phyloP scores from a whole-genome alignment of 352 stramenopile species.

The Phytophthora pseudosyringae region DNA sequence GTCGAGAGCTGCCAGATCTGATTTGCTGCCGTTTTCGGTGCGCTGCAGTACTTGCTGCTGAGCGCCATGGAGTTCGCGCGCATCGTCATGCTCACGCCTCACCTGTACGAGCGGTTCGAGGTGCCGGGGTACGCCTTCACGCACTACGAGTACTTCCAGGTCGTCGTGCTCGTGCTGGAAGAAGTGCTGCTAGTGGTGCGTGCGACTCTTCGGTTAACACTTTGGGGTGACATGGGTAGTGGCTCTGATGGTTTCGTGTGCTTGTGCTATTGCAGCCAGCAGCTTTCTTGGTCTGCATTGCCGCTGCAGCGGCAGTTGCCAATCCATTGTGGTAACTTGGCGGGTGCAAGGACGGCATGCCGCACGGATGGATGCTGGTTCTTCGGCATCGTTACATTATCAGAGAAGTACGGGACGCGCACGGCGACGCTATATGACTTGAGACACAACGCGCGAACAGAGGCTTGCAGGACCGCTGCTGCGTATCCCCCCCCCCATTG shows the following conservation, averaged over 20 bases:
- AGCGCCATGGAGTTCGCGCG: constrained; percentile 76
- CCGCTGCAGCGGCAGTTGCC: constrained; percentile 54
- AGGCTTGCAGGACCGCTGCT: not conserved
- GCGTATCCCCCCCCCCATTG: not conserved
- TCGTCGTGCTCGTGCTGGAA: constrained; percentile 67
- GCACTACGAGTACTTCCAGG: constrained; percentile 79
- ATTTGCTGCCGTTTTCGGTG: constrained; percentile 23
- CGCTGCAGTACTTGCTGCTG: constrained; percentile 65
- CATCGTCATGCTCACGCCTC: constrained; percentile 69
- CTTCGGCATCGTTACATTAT: constrained; percentile 27
- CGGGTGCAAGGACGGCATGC: not conserved
- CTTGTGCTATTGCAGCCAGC: constrained; percentile 46
- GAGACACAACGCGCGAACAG: not conserved
- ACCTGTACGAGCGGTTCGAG: constrained; percentile 67
- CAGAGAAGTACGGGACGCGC: constrained; percentile 26
- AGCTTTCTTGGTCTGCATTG: constrained; percentile 75
- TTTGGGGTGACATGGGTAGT: no score
- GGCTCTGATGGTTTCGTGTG: not conserved
- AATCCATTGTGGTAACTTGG: constrained; percentile 67
- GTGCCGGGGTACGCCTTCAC: constrained; percentile 65
- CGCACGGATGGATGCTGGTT: not conserved
- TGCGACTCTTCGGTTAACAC: no score
- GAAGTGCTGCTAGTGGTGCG: constrained; percentile 75
- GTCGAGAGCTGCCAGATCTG: constrained; percentile 15
- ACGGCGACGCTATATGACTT: constrained; percentile 10